These are phyloP conservation scores for Ascodesmis nigricans DNA, from an alignment of 495 filamentous ascomycete species.

Conservation along the genomic window DNA sequence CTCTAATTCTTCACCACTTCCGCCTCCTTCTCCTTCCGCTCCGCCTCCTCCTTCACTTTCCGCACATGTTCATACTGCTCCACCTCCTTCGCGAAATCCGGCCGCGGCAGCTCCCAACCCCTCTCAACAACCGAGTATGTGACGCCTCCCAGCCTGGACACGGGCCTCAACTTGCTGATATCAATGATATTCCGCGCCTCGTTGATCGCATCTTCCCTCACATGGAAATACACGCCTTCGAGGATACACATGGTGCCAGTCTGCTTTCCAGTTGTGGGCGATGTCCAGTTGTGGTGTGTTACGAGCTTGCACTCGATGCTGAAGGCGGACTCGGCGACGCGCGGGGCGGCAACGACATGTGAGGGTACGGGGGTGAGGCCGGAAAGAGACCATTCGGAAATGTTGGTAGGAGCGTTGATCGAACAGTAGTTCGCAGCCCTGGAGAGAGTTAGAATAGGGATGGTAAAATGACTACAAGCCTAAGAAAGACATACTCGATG, in stretches of 20 bases:
- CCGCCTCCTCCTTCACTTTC: constrained; percentile 3
- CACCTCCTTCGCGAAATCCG: constrained; percentile 35
- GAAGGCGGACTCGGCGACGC: constrained; percentile 66
- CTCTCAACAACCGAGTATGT: constrained; percentile 51
- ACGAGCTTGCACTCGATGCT: constrained; percentile 60
- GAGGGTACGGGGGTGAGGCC: constrained; percentile 54
- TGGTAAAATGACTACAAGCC: too few species aligned
- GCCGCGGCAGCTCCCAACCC: constrained; percentile 54
- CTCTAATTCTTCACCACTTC: background rate
- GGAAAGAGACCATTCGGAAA: constrained; percentile 58
- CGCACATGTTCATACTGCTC: constrained; percentile 27
- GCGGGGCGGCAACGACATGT: constrained; percentile 40
- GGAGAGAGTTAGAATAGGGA: background rate
- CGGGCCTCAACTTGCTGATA: constrained; percentile 45
- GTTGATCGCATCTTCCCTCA: constrained; percentile 68
- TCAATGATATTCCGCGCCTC: constrained; percentile 51
- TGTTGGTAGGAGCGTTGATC: constrained; percentile 57
- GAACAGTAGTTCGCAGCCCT: constrained; percentile 54
- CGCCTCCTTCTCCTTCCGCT: background rate
- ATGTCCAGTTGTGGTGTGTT: constrained; percentile 24
- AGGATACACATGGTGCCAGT: constrained; percentile 52
- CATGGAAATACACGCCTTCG: constrained; percentile 78
- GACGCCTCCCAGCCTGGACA: constrained; percentile 65
- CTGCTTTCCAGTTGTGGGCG: constrained; percentile 55
- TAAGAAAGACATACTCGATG: constrained; percentile 30